Base-by-base conservation (phyloP, 768 basidiomycete species). In the Lentinus brumalis region DNA sequence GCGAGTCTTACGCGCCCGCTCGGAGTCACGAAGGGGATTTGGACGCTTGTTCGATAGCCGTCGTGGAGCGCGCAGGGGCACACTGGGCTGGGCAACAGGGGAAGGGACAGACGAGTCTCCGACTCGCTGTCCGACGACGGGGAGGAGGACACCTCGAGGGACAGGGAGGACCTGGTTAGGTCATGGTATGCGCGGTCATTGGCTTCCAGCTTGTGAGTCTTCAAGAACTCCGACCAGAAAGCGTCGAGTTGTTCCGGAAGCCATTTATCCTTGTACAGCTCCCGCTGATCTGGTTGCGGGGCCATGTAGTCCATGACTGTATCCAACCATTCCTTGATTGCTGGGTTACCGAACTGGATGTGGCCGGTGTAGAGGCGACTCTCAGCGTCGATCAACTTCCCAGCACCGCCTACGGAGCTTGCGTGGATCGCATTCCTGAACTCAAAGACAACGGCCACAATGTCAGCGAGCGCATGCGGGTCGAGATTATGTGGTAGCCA, bases 221-320 rank as follows among this genome's bases (percentile, higher is more conserved):
- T 11, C 29, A 57, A 49, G 50, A 57, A 57, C 1, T 32, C 38
- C 9, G 57, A 42, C 57, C 57, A 57, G 21, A 40, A 57, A 7
- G 49, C 29, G n/a, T 57, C 57, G 0, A 57, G 32, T 6, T 38
- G 38, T 29, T 50, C 57, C 5, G 57, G 29, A 21, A 18, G 31
- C 47, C 56, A 57, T 14, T 16, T 46, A 18, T 50, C 47, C 5
- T 15, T 10, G 53, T 54, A 54, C 47, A 11, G 16, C 11, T 8
- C 38, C 4, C 1, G 11, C 5, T 30, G 26, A 8, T 6, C 29
- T 11, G 5, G 15, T 11, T 2, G 15, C 18, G 21, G 8, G 38
- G 46, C 35, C 14, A n/a, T 50, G 56, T 39, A 50, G 15, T 40
- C 16, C 39, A 50, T 6, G 30, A 57, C 26, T 8, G 56, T 57